These are phyloP conservation scores for Saccharomycopsis olivae DNA, from an alignment of 805 yeast species.

Conservation along the genomic window DNA sequence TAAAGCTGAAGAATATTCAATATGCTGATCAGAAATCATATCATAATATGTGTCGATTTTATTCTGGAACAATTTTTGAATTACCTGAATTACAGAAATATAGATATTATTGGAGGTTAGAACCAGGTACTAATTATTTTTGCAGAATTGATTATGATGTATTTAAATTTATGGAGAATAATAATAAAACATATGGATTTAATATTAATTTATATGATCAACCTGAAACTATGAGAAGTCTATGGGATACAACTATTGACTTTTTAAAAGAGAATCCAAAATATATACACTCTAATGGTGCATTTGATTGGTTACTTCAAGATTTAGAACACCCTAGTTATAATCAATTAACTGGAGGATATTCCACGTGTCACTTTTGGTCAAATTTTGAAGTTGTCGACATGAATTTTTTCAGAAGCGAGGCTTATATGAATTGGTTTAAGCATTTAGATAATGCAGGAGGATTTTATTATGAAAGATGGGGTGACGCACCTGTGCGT, in stretches of 20 bases:
- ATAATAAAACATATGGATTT: constrained; percentile 65
- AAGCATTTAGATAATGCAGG: constrained; percentile 55
- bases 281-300: constrained; percentile 46
- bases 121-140: constrained; percentile 60
- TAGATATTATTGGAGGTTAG: constrained; percentile 73
- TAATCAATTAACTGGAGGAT: constrained; percentile 29
- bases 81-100: constrained; percentile 51
- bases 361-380: constrained; percentile 78
- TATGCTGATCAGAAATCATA: constrained; percentile 56
- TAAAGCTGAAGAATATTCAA: constrained; percentile 38
- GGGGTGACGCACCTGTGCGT: constrained; percentile 95
- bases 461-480: constrained; percentile 80
- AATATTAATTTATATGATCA: constrained; percentile 60
- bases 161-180: constrained; percentile 59
- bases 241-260: constrained; percentile 63
- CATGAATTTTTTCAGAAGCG: constrained; percentile 67
- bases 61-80: constrained; percentile 52
- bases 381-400: constrained; percentile 80
- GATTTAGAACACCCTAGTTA: constrained; percentile 42
- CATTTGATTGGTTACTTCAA: constrained; percentile 55
- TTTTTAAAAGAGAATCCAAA: constrained; percentile 48
- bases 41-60: constrained; percentile 80
- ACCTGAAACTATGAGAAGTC: constrained; percentile 46
- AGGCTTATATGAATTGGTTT: constrained; percentile 57
- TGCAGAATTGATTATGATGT: constrained; percentile 68